Evolutionary conservation across 139 green algal species (phyloP).

Genomic region (Limnomonas spitsbergensis): DNA sequence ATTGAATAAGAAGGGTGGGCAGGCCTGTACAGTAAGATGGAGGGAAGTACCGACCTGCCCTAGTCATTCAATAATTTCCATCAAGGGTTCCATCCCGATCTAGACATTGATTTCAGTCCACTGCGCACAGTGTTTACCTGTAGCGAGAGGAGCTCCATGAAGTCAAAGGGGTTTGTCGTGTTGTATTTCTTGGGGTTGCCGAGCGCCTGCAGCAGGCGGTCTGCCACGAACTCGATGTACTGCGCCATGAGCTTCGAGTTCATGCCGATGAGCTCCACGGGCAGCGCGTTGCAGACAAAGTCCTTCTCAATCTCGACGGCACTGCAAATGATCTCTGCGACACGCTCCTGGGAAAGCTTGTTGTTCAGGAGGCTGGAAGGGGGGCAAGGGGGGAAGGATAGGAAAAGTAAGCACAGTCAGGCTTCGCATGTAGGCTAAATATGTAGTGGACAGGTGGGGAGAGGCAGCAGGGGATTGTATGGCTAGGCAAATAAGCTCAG

Average conservation of each 20-base stretch:
- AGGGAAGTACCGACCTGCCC: too few relatives aligned
- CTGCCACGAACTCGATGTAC: conserved; percentile 94
- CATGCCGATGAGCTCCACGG: conserved; percentile 87
- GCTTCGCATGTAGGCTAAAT: background rate
- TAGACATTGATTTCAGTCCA: too few relatives aligned
- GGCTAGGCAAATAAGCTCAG: too few relatives aligned
- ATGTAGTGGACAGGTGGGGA: background rate
- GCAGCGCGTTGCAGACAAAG: conserved; percentile 91
- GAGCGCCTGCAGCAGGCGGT: conserved; percentile 29
- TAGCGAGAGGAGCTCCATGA: conserved; percentile 80
- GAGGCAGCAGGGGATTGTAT: background rate
- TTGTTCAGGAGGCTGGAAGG: conserved; percentile 74
- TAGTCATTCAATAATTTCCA: too few relatives aligned
- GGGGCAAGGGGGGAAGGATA: background rate
- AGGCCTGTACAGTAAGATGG: too few relatives aligned
- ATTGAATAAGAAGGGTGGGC: too few relatives aligned
- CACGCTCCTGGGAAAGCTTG: conserved; percentile 58
- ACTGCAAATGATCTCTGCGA: conserved; percentile 41
- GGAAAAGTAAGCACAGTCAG: background rate
- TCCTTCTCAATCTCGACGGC: conserved; percentile 94
- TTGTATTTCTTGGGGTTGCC: conserved; percentile 67
- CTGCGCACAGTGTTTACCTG: background rate
- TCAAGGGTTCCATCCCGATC: too few relatives aligned
- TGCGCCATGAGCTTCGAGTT: conserved; percentile 71
- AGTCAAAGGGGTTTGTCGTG: conserved; percentile 83